Base-by-base conservation (phyloP, 371 early-diverging fungal species). In the Mortierella sp. region DNA sequence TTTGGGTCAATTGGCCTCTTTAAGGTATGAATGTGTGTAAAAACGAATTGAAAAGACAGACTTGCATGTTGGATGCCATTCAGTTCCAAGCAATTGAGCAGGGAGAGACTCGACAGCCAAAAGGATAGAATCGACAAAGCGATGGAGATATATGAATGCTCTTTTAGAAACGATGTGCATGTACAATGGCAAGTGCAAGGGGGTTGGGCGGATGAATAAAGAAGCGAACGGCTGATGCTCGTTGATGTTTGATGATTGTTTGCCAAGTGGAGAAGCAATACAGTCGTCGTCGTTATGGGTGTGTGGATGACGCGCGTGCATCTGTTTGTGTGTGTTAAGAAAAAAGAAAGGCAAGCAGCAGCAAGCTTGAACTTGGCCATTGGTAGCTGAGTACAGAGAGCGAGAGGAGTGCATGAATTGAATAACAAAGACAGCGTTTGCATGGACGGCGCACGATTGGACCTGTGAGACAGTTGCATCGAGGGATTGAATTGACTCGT, bases 371-470 rank as follows among this genome's bases (percentile, higher is more conserved):
- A 65, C 68, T 38, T 65, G 38, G 21, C 68, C 68, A 65, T 65
- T 65, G 24, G 31, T n/a, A 57, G 9, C 26, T 55, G n/a, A n/a
- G 60, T 60, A 21, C 68, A 65, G 34, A 65, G 16, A 0, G 58
- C 28, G 28, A 11, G 10, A 28, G 14, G 34, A 7, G 16, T 38
- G 38, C n/a, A 58, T 28, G 58, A 38, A 34, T 38, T 58, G 58
- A 38, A 34, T 21, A 19, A 10, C 7, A 28, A 63, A 63, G 5
- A n/a, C n/a, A 16, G 19, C 11, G 5, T 21, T 65, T 65, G 68
- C 38, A 65, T 65, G 65, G 65, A 34, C 34, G 65, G 65, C 65
- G 68, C 68, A 65, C 68, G 68, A 65, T 38, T 65, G 68, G 68
- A 38, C 68, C 24, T 65, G 9, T 10, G 52, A 73, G 55, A 54